Conservation (phyloP, 23 red algal species). For the Gracilaria domingensis region DNA sequence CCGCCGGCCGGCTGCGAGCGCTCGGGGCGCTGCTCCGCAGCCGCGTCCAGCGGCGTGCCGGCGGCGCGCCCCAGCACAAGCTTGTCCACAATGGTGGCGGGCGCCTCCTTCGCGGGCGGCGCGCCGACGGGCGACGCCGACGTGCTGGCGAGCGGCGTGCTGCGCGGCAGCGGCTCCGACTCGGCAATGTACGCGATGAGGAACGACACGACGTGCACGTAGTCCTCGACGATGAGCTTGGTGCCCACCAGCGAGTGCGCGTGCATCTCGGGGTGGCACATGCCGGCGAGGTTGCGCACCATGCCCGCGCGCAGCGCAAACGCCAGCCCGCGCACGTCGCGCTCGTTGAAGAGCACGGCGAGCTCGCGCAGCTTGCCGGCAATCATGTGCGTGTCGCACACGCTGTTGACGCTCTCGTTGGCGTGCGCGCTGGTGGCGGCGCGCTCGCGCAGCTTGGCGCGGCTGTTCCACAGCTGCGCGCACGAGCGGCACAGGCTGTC, state of each 20-base stretch:
- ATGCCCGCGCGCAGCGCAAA: conserved; percentile 79
- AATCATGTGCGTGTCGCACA: conserved; percentile 73
- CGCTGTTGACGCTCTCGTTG: not conserved
- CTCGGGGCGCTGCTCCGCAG: not conserved
- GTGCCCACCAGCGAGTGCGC: conserved; percentile 82
- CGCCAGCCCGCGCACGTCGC: conserved; percentile 72
- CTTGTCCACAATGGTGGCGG: not conserved
- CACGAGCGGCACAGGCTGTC: conserved; percentile 19
- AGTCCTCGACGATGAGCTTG: conserved; percentile 88
- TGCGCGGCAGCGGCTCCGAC: not conserved
- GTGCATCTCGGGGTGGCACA: conserved; percentile 91
- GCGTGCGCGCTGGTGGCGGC: not conserved
- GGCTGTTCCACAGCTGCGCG: conserved; percentile 26
- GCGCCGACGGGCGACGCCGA: conserved; percentile 3
- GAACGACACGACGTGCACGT: conserved; percentile 90
- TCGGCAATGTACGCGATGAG: conserved; percentile 74
- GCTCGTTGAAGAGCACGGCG: conserved; percentile 65
- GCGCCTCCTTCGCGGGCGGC: not conserved
- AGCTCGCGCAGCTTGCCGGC: conserved; percentile 66
- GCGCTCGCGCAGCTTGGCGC: not conserved
- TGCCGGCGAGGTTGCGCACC: conserved; percentile 84
- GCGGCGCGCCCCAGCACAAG: not conserved
- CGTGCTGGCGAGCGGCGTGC: conserved; percentile 3
- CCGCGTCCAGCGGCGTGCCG: not conserved
- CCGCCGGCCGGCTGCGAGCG: not conserved